Evolutionary conservation across 1,284 basidiomycete genomes (phyloP), one percentile per base, ranked within the genome.

Genomic region (Exobasidium cylindrosporum): DNA sequence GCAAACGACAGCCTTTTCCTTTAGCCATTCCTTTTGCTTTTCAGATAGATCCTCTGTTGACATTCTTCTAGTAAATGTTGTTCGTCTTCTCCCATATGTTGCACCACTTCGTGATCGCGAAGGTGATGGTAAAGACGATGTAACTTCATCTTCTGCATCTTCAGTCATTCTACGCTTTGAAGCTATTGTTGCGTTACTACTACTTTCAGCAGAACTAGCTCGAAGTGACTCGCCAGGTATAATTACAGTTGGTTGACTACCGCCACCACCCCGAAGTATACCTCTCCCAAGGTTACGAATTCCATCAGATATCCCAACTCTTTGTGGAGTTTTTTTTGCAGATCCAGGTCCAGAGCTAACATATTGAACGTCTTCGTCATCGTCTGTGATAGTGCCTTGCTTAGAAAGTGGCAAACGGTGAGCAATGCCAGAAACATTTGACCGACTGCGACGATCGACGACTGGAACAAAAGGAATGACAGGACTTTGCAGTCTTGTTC

Each of bases 1-100:
- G 35, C 76, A 64, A 32, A 76, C 61, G 50, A 71, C 67, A 0
- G 66, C 61, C 28, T 63, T 57, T 4, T 68, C 57, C 13, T 63
- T 35, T 1, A 58, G 23, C 1, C 58, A 13, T 14, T 10, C 35
- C 64, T 57, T 57, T 63, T 61, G 2, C 53, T 54, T 35, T 29
- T 31, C 30, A 57, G 56, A 28, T 26, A 28, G 11, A 57, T 44
- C 32, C 54, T 40, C 10, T n/a, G 58, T 29, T 30, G n/a, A n/a
- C 17, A 24, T 21, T 35, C 28, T 29, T 50, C 35, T 24, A 30
- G 29, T 3, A 46, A 31, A n/a, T 44, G 5, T 40, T 60, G 58
- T 17, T 63, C 43, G 1, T 54, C 59, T 26, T 59, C 58, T 23
- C 64, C 62, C 24, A 24, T 24, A 24, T 21, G 26, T 13, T 28